These are phyloP conservation scores for Talaromyces albobiverticillius DNA, from an alignment of 2,329 filamentous ascomycete genomes.

Conservation along the genomic window DNA sequence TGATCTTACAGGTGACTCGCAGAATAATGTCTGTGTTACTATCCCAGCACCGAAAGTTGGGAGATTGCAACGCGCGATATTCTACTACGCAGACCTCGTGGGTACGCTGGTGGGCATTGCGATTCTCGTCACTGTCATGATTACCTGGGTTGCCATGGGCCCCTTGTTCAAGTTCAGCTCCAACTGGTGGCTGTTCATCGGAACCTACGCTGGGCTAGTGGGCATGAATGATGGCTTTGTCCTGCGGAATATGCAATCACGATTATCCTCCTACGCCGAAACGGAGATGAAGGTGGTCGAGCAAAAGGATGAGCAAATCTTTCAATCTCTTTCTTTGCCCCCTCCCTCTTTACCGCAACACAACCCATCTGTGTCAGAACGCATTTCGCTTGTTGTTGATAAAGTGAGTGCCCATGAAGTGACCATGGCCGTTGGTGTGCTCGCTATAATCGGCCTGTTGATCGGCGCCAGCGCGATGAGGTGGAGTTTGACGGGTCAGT, in stretches of 20 bases:
- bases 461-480: constrained; percentile 27
- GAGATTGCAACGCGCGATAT: constrained; percentile 36
- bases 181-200: constrained; percentile 50
- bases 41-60: constrained; percentile 32
- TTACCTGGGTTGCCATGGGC: constrained; percentile 40
- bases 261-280: constrained; percentile 20
- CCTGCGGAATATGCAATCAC: constrained; percentile 43
- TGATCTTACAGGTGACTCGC: constrained; percentile 17
- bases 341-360: not conserved
- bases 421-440: constrained; percentile 24
- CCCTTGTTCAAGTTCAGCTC: constrained; percentile 38
- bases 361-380: constrained; percentile 14
- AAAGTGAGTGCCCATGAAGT: constrained; percentile 27
- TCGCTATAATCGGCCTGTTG: constrained; percentile 28
- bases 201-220: constrained; percentile 48
- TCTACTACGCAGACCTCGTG: constrained; percentile 40
- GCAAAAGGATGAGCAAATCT: constrained; percentile 15
- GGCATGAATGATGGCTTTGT: constrained; percentile 47
- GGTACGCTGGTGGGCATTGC: constrained; percentile 41
- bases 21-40: constrained; percentile 32
- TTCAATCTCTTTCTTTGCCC: not conserved
- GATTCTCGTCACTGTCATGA: constrained; percentile 36
- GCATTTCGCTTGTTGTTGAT: constrained; percentile 23
- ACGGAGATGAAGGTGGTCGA: constrained; percentile 17
- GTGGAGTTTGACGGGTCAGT: constrained; percentile 33